Percentiles rank a stretch among this genome's conserved stretches.
phyloP scores from a whole-genome alignment of 306 rosid species.

The Ormosia semicastrata region DNA sequence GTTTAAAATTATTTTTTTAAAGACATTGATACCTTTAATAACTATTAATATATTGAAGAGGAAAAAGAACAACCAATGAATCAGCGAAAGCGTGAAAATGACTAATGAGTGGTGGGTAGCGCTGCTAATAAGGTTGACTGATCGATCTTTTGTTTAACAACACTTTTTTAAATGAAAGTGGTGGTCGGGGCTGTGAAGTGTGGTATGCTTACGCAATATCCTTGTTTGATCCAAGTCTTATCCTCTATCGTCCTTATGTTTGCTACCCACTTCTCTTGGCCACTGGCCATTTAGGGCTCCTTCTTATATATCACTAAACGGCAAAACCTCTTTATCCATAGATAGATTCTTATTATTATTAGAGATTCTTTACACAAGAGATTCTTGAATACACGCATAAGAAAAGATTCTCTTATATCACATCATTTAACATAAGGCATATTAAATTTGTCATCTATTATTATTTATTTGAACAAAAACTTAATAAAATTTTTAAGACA shows the following conservation, averaged over 20 bases:
- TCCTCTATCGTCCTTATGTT: slow-evolving; percentile 22
- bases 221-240: neutral
- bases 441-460: no score
- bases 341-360: neutral
- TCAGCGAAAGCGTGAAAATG: neutral
- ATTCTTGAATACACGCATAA: neutral
- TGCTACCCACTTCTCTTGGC: slow-evolving; percentile 44
- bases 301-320: neutral
- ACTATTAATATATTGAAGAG: no score
- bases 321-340: neutral
- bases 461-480: neutral
- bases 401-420: neutral
- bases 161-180: no score
- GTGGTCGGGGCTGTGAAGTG: neutral
- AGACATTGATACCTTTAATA: no score
- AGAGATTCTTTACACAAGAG: neutral
- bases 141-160: no score
- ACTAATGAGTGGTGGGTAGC: neutral
- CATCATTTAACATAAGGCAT: neutral
- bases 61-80: neutral
- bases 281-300: neutral
- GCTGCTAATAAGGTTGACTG: no score
- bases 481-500: neutral
- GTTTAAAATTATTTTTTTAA: no score
- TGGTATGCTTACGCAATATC: neutral